These are phyloP conservation scores for Capronia americana DNA, from an alignment of 2,329 filamentous ascomycete genomes.

Conservation along the genomic window DNA sequence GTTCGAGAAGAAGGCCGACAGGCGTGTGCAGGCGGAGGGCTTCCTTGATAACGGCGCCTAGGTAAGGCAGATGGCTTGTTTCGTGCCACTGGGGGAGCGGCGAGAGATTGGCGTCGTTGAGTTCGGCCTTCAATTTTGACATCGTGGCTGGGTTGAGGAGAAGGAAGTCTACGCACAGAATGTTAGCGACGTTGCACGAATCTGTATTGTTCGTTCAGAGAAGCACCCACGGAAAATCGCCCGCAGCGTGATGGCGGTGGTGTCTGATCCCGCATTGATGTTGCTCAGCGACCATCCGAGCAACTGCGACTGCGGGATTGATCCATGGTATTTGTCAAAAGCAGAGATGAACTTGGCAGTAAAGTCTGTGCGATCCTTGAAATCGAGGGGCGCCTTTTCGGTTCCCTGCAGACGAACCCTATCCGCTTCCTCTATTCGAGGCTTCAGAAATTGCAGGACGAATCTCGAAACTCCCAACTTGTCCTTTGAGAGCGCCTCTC, in stretches of 20 bases:
- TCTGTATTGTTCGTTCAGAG: constrained; percentile 20
- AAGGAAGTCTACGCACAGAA: constrained; percentile 3
- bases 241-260: constrained; percentile 45
- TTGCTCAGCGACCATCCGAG: constrained; percentile 44
- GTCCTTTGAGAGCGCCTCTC: constrained; percentile 58
- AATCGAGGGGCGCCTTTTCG: constrained; percentile 23
- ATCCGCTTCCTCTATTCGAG: constrained; percentile 64
- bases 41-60: constrained; percentile 29
- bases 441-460: constrained; percentile 73
- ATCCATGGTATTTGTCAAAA: constrained; percentile 39
- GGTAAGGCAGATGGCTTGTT: constrained; percentile 28
- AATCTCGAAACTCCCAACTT: constrained; percentile 72
- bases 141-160: constrained; percentile 35
- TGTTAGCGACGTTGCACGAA: not conserved
- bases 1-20: constrained; percentile 72
- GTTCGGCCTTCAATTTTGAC: constrained; percentile 41
- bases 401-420: constrained; percentile 56
- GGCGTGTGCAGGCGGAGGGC: constrained; percentile 67
- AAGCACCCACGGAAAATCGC: constrained; percentile 42
- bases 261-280: constrained; percentile 47
- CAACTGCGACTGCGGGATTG: constrained; percentile 32
- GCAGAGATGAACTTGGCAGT: constrained; percentile 32
- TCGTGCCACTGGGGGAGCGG: constrained; percentile 38
- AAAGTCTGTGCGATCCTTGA: constrained; percentile 37
- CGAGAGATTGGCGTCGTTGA: constrained; percentile 35